A percentile compares a stretch with the other conserved stretches of the same genome.
These are phyloP conservation scores for Colletotrichum siamense DNA, from an alignment of 2,329 filamentous ascomycete species.

Conservation along the genomic window DNA sequence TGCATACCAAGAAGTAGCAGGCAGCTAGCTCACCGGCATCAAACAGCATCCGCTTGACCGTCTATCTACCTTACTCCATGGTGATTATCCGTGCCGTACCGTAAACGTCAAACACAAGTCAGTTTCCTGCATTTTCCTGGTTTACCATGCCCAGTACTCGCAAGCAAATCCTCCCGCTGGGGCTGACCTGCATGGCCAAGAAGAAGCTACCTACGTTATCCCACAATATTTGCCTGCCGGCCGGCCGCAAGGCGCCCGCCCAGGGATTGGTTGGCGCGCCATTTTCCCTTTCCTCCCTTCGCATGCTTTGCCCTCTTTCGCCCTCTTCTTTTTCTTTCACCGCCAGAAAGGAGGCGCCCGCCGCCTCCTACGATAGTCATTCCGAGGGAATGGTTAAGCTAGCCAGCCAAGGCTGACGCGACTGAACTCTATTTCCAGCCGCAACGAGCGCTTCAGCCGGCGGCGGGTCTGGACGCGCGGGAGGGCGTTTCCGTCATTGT, in stretches of 20 bases:
- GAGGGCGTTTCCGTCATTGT: not conserved
- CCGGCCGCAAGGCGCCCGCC: not conserved
- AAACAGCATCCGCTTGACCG: not conserved
- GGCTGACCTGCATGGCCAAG: not conserved
- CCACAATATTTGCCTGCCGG: not conserved
- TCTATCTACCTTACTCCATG: not conserved
- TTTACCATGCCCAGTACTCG: not conserved
- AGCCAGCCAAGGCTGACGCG: constrained; percentile 1
- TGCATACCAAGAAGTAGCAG: not conserved
- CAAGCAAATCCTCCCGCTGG: not conserved
- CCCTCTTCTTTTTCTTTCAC: not conserved
- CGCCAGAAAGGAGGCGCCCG: not conserved
- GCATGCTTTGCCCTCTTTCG: not conserved
- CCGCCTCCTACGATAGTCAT: not conserved
- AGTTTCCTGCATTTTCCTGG: not conserved
- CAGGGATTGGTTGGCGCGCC: not conserved
- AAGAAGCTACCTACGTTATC: not conserved
- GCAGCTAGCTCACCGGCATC: not conserved
- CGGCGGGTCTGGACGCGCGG: not conserved
- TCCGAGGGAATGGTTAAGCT: constrained; percentile 21
- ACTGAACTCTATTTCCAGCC: not conserved
- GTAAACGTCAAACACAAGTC: not conserved
- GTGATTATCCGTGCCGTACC: not conserved
- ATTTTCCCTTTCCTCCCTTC: not conserved
- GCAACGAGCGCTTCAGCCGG: not conserved